phyloP scores from a whole-genome alignment of 192 early-diverging fungal species.

The Coemansia sp. region DNA sequence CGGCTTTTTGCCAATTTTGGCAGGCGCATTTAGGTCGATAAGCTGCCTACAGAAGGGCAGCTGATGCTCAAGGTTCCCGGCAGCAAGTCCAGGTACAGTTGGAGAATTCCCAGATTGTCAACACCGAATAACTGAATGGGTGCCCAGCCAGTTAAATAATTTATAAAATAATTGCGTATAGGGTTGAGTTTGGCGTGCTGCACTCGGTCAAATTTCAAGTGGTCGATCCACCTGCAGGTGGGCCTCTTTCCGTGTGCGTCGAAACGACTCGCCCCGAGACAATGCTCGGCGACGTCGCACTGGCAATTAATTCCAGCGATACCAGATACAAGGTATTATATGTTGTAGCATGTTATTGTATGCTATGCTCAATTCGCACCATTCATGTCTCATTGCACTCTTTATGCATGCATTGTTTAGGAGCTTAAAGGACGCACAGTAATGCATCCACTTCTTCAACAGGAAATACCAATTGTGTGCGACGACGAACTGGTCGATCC shows the following conservation, averaged over 20 bases:
- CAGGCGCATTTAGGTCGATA: conserved; percentile 64
- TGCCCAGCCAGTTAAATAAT: neutral
- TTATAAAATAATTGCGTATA: conserved; percentile 32
- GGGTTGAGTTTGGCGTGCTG: conserved; percentile 93
- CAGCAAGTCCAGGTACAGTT: conserved; percentile 59
- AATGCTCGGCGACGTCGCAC: conserved; percentile 95
- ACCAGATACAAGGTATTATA: conserved; percentile 70
- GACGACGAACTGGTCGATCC: conserved; percentile 84
- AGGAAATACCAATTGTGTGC: conserved; percentile 78
- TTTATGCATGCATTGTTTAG: conserved; percentile 15
- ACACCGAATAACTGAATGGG: conserved; percentile 9
- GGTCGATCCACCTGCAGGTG: conserved; percentile 58
- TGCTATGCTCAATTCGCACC: neutral
- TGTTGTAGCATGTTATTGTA: neutral
- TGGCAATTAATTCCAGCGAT: conserved; percentile 91
- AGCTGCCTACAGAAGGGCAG: conserved; percentile 71
- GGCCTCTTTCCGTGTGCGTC: conserved; percentile 72
- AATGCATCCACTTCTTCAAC: conserved; percentile 79
- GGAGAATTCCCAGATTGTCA: no score
- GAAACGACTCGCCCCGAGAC: conserved; percentile 98
- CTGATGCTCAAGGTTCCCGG: conserved; percentile 77
- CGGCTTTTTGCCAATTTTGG: neutral
- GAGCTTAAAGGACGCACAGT: conserved; percentile 68
- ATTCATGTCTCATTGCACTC: neutral
- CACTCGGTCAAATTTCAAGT: conserved; percentile 87